Percentiles rank a stretch among this genome's conserved stretches.
phyloP scores from a whole-genome alignment of 352 stramenopile species.

The Pilasporangium apinafurcum region DNA sequence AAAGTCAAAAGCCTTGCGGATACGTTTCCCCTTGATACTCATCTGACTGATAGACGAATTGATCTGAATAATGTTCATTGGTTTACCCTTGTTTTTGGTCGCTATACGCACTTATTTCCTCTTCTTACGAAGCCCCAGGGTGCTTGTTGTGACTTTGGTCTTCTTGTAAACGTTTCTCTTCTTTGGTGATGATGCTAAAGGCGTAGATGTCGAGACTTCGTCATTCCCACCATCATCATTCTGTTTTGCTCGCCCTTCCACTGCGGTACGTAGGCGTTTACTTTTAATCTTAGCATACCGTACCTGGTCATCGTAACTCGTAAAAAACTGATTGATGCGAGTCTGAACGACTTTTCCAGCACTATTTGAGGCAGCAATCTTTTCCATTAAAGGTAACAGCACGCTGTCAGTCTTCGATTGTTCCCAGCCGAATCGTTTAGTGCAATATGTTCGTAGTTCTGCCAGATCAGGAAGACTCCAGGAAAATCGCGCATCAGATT shows the following conservation, averaged over 20 bases:
- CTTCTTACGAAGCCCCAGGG: constrained; percentile 2
- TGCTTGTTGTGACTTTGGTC: constrained; percentile 5
- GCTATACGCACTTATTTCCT: neutral
- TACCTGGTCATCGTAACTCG: constrained; percentile 94
- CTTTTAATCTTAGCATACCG: constrained; percentile 92
- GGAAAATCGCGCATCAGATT: constrained; percentile 83
- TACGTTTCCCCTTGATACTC: too few species aligned
- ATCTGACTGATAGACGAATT: too few species aligned
- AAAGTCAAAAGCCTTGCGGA: too few species aligned
- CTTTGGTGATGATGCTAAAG: neutral
- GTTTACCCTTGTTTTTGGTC: neutral
- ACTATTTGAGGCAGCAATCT: constrained; percentile 21
- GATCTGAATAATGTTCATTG: too few species aligned
- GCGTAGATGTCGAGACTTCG: neutral
- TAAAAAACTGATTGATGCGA: constrained; percentile 94
- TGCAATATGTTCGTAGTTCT: constrained; percentile 83
- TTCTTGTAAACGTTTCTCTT: constrained; percentile 10
- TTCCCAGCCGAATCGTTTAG: constrained; percentile 91
- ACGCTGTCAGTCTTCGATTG: constrained; percentile 84
- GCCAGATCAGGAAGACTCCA: constrained; percentile 90
- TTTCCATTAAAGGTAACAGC: constrained; percentile 86
- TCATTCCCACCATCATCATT: neutral
- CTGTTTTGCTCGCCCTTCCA: constrained; percentile 27
- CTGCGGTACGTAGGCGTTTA: constrained; percentile 82
- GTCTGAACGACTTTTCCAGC: constrained; percentile 64